phyloP scores from a whole-genome alignment of 2,329 filamentous ascomycete species.

The Colletotrichum limetticola region DNA sequence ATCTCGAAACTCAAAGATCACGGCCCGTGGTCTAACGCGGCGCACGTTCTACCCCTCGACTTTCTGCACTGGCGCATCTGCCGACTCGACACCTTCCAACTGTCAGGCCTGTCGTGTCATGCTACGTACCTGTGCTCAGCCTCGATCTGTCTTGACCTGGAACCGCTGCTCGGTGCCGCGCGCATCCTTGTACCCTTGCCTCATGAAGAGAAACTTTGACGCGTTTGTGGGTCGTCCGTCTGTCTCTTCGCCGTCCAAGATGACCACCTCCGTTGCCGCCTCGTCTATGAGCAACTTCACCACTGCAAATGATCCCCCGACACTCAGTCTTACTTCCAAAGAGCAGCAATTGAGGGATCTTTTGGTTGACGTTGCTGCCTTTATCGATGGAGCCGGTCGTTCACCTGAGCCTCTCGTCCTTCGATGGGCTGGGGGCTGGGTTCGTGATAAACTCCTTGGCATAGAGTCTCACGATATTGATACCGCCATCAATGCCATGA shows the following conservation, averaged over 20 bases:
- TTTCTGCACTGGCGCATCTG: not conserved
- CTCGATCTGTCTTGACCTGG: constrained; percentile 6
- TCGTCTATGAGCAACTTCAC: constrained; percentile 8
- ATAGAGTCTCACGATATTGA: constrained; percentile 84
- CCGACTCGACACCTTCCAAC: not conserved
- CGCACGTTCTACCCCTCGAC: not conserved
- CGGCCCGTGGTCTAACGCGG: not conserved
- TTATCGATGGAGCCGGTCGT: constrained; percentile 65
- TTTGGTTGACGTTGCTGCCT: constrained; percentile 82
- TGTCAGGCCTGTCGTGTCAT: constrained; percentile 17
- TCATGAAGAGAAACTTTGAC: constrained; percentile 35
- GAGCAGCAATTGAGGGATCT: constrained; percentile 80
- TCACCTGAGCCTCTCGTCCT: constrained; percentile 69
- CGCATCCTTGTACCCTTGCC: not conserved
- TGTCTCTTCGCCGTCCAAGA: constrained; percentile 22
- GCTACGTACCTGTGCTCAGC: constrained; percentile 20
- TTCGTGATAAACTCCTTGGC: constrained; percentile 83
- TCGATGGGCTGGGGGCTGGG: constrained; percentile 88
- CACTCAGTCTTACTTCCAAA: constrained; percentile 69
- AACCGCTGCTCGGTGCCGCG: not conserved
- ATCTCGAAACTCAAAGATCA: not conserved
- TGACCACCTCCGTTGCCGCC: constrained; percentile 26
- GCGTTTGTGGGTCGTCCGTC: constrained; percentile 21
- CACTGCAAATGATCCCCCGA: constrained; percentile 25
- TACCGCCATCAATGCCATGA: constrained; percentile 87